Percentiles rank a stretch among this genome's conserved stretches.
These are phyloP conservation scores for Platanthera guangdongensis DNA, from an alignment of 106 monocot genomes.

Conservation along the genomic window DNA sequence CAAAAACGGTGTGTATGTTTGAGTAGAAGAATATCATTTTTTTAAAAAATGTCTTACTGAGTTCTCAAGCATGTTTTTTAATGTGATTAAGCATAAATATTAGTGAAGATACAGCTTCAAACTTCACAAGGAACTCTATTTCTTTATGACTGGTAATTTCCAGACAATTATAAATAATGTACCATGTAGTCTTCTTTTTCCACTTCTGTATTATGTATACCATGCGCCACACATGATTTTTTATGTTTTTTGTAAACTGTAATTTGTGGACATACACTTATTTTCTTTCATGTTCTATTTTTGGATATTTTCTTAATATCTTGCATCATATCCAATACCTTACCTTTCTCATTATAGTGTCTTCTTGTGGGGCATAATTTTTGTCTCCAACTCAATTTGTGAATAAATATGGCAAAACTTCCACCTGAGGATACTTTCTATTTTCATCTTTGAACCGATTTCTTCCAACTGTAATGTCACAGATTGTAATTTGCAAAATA, in stretches of 20 bases:
- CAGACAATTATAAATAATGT: not conserved
- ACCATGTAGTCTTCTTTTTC: not conserved
- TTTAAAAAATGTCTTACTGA: not conserved
- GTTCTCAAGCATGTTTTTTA: not conserved
- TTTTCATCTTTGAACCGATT: too few species aligned
- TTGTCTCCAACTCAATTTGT: too few species aligned
- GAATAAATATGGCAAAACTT: too few species aligned
- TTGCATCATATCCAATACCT: too few species aligned
- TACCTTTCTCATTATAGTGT: too few species aligned
- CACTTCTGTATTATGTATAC: not conserved
- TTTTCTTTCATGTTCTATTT: too few species aligned
- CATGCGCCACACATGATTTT: not conserved
- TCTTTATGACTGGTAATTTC: not conserved
- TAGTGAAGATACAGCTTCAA: not conserved
- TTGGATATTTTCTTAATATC: too few species aligned
- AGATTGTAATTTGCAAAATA: too few species aligned
- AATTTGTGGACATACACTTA: not conserved
- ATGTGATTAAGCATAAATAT: not conserved
- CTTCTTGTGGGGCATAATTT: too few species aligned
- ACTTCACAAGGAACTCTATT: not conserved
- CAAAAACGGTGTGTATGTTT: conserved; percentile 59
- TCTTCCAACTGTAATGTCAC: too few species aligned
- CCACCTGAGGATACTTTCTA: too few species aligned
- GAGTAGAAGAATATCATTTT: not conserved
- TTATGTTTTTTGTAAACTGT: not conserved